phyloP scores from a whole-genome alignment of 2,329 filamentous ascomycete genomes.

The Hortaea sp. region DNA sequence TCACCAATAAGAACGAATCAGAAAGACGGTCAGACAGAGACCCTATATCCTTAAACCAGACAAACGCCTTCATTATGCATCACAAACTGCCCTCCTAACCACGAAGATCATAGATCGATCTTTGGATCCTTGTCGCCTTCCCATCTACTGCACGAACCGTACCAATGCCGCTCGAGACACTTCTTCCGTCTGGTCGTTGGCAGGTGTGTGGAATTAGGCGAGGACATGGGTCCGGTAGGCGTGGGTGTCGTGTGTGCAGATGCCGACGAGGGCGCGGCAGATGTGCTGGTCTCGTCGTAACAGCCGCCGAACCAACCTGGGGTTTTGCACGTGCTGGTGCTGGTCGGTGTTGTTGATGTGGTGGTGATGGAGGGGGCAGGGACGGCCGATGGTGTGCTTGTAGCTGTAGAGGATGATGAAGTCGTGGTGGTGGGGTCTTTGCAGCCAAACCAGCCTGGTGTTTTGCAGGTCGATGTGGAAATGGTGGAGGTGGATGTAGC shows the following conservation, averaged over 20 bases:
- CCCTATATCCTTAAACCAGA: no score
- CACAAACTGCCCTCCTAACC: no score
- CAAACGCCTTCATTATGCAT: no score
- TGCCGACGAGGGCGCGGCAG: constrained; percentile 9
- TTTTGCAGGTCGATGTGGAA: constrained; percentile 46
- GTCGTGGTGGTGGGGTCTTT: constrained; percentile 41
- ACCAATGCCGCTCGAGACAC: constrained; percentile 16
- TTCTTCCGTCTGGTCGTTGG: constrained; percentile 11
- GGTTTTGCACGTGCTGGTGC: constrained; percentile 44
- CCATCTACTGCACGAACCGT: constrained; percentile 11
- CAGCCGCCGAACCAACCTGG: constrained; percentile 57
- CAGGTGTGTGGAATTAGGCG: constrained; percentile 7
- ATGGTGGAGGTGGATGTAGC: constrained; percentile 21
- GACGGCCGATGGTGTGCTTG: constrained; percentile 25
- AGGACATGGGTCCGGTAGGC: constrained; percentile 1
- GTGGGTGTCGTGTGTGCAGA: constrained; percentile 12
- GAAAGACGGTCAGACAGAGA: no score
- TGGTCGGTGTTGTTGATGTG: constrained; percentile 27
- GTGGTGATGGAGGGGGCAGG: constrained; percentile 4
- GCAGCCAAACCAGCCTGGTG: constrained; percentile 58
- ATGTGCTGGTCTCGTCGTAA: constrained; percentile 41
- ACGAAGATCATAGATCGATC: background rate
- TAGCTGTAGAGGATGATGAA: constrained; percentile 13
- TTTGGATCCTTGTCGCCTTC: background rate
- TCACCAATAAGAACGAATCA: no score